Evolutionary conservation across 331 rosid species (phyloP), one percentile per base, ranked within the genome.

Genomic region (Quercus lobata): DNA sequence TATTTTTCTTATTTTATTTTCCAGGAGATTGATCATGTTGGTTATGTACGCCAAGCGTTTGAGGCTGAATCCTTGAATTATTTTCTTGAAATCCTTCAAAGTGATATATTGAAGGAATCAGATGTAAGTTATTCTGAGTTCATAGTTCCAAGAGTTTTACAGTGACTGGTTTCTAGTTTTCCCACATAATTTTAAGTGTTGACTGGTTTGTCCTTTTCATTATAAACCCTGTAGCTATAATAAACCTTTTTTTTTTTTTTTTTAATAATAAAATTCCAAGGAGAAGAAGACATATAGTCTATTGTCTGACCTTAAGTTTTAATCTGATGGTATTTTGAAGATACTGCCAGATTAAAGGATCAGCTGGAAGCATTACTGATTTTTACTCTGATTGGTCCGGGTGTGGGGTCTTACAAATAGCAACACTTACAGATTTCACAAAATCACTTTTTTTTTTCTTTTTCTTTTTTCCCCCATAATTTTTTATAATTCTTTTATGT

Each of bases 11-110:
- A 54, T 55, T 41, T 65, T 79, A 22, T 78, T 77, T 70, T 32
- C 53, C 96, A 95, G 97, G 99, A 95, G 76, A 89, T 95, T 78
- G 97, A 92, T 89, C 98, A 95, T 80, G 87, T 88, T 84, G 91
- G 93, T 80, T 95, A 95, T 88, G 94, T 91, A 83, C 90, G 92
- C 68, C 99, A 93, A 85, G 97, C 96, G 53, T 91, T 91, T 54
- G 96, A 95, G 66, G 93, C 96, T 11, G 90, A 85, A 79, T 87
- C 93, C 68, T 86, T 93, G 71, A 79, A 56, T 78, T 90, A 78
- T 82, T 89, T 92, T 86, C 89, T 85, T 78, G 90, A 93, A 75
- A 83, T 95, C 83, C 93, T 95, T 79, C 86, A 89, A 77, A 88
- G 94, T 78, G 93, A 93, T 83, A 72, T 90, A 80, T 80, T 91